Evolutionary conservation across 1,284 basidiomycete genomes (phyloP), one percentile per base, ranked within the genome.

Genomic region (Melampsora americana): DNA sequence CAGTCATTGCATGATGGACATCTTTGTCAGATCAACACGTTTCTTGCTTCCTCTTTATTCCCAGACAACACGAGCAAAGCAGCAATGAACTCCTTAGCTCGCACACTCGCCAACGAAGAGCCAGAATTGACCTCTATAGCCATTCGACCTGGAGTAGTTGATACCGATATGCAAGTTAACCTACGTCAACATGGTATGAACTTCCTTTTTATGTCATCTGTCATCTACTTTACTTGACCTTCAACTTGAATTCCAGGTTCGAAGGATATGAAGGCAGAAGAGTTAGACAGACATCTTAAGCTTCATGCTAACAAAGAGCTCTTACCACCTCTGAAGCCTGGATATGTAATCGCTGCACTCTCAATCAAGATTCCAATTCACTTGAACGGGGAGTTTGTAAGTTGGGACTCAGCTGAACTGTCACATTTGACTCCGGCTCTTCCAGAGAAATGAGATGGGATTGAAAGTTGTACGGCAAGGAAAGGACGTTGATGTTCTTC

Each of bases 41-140:
- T n/a, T 12, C 23, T 18, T 66, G 12, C 23, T 66, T 42, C 28
- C 2, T 46, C 16, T 64, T 26, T 20, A 2, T 18, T 26, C 50
- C 28, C 35, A 75, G 72, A 75, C 30, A 75, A 75, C 26, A 23
- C 72, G n/a, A 75, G 65, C 56, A 75, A 75, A 60, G 72, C 72
- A 14, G 72, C 72, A 20, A 67, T 75, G 56, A 75, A 75, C 42
- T 75, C 72, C n/a, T 42, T 75, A 20, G 65, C 62, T 46, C 64
- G 65, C 59, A 75, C 72, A 20, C 53, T 75, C 23, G 72, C 72
- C 5, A 67, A 56, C 39, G 72, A 75, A 42, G 72, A 75, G 28
- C 65, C 48, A 14, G 56, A 28, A 5, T 46, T 75, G 32, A 75
- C 72, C 9, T 59, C 72, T 39, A 61, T 75, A 26, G 65, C 72